phyloP scores from a whole-genome alignment of 306 rosid genomes.

The Herpetospermum pedunculosum region DNA sequence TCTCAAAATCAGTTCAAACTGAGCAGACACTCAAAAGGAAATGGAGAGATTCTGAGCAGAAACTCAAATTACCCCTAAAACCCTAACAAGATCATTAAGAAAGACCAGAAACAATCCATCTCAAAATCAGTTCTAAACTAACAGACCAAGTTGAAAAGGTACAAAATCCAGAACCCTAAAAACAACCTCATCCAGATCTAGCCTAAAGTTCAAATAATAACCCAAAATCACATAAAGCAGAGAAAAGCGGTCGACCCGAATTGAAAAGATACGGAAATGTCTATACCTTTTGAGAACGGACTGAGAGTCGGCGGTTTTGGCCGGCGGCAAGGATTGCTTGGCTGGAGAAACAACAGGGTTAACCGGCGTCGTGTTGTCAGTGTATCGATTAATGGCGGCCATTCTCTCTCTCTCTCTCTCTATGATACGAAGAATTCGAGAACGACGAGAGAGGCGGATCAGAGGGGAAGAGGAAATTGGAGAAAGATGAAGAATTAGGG shows the following conservation, averaged over 20 bases:
- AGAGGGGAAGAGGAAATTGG: neutral
- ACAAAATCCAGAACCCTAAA: neutral
- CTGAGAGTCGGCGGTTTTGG: slow-evolving; percentile 60
- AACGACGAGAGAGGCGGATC: no score
- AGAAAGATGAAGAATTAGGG: slow-evolving; percentile 14
- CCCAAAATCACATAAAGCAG: neutral
- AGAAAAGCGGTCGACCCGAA: neutral
- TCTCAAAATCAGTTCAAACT: neutral
- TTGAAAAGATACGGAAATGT: neutral
- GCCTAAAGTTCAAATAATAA: neutral
- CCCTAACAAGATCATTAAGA: neutral
- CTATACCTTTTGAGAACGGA: slow-evolving; percentile 70
- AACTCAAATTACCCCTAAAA: neutral
- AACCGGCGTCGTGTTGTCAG: slow-evolving; percentile 27
- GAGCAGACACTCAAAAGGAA: no score
- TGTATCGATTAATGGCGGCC: slow-evolving; percentile 43
- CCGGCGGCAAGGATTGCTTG: slow-evolving; percentile 34
- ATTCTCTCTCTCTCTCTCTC: no score
- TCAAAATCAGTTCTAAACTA: neutral
- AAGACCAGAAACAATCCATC: neutral
- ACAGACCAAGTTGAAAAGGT: neutral
- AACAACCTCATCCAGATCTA: neutral
- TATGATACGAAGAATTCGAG: neutral
- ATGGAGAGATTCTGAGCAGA: no score
- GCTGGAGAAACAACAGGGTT: slow-evolving; percentile 20